Percentiles rank a stretch among this genome's conserved stretches.
Conservation (phyloP, 2,329 filamentous ascomycete genomes). For the Dothiorella sarmentorum region DNA sequence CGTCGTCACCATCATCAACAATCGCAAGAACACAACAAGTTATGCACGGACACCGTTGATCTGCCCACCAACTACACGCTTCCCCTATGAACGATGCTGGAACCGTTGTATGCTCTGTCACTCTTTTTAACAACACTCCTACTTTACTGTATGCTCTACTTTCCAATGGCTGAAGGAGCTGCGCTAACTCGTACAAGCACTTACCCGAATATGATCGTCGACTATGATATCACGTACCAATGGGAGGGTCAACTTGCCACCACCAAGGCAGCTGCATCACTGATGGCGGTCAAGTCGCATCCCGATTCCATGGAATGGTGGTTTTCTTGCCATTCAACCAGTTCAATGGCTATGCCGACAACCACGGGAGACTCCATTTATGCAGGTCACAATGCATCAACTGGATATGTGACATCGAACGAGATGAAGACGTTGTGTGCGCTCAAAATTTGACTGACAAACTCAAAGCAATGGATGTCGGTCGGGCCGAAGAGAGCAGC, state of each 20-base stretch:
- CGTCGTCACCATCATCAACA: slow-evolving; percentile 15
- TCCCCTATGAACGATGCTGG: slow-evolving; percentile 1
- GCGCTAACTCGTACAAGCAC: neutral
- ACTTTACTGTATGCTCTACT: neutral
- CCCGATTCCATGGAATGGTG: neutral
- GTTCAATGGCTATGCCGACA: neutral
- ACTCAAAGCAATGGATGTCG: too few relatives aligned
- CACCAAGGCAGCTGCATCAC: neutral
- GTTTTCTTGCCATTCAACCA: neutral
- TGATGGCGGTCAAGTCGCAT: too few relatives aligned
- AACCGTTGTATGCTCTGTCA: neutral
- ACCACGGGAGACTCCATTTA: neutral
- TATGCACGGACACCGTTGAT: slow-evolving; percentile 1
- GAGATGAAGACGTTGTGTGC: too few relatives aligned
- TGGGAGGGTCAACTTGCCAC: neutral
- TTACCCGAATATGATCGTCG: neutral
- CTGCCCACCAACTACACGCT: neutral
- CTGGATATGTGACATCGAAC: too few relatives aligned
- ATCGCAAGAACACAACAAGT: neutral
- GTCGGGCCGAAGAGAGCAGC: too few relatives aligned
- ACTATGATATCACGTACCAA: neutral
- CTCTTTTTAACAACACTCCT: neutral
- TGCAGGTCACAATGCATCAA: too few relatives aligned
- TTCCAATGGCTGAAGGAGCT: neutral
- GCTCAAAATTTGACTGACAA: too few relatives aligned